phyloP scores from a whole-genome alignment of 176 grass and related monocot species.

The Lolium perenne region DNA sequence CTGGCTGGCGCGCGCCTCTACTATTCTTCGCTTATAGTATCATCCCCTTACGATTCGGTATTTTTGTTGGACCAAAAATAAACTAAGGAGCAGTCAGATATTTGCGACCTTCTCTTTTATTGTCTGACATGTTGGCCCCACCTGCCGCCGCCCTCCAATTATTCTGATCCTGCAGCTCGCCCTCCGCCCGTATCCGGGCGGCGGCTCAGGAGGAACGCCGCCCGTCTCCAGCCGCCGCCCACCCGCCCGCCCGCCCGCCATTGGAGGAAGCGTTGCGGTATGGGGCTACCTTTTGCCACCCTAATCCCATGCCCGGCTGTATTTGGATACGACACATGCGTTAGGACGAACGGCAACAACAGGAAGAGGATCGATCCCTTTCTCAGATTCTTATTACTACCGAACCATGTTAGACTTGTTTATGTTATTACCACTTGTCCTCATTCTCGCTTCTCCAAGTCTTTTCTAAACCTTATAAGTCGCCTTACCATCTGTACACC shows the following conservation, averaged over 20 bases:
- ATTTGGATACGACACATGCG: neutral
- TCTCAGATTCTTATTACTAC: neutral
- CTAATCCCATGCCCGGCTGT: neutral
- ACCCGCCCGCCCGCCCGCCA: neutral
- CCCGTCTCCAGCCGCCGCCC: neutral
- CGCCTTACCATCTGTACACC: neutral
- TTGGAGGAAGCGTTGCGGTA: neutral
- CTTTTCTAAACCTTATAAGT: neutral
- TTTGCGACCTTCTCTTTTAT: neutral
- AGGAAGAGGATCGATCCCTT: neutral
- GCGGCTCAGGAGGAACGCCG: neutral
- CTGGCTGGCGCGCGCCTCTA: neutral
- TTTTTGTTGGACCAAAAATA: neutral
- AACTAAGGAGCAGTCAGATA: neutral
- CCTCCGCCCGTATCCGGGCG: neutral
- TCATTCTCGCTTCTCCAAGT: neutral
- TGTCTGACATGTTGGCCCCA: neutral
- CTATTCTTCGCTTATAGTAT: slow-evolving; percentile 3
- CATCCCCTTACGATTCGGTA: no score
- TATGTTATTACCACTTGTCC: no score
- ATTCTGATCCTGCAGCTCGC: neutral
- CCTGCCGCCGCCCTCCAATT: neutral
- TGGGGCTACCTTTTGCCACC: neutral
- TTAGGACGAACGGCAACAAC: neutral
- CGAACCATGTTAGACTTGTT: neutral